Base-by-base conservation (phyloP, 495 filamentous ascomycete genomes). In the Hypoxylon fragiforme region DNA sequence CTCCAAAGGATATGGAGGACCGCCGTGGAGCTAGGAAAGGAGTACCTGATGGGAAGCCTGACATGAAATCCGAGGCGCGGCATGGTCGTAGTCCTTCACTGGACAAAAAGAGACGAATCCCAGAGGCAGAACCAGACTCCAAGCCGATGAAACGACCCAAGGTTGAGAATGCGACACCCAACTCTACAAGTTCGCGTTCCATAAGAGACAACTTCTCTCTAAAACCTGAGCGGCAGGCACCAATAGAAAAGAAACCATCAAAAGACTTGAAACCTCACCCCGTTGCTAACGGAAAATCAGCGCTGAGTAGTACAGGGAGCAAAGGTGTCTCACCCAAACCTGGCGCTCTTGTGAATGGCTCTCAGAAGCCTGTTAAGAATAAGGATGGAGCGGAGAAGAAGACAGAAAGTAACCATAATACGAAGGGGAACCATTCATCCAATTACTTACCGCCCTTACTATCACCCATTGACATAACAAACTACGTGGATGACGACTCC, bases 391-490 rank as follows among this genome's bases (percentile, higher is more conserved):
- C 68, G 1, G 72, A 73, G 1, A 72, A 67, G 44, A 76, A 68
- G 46, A 31, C 57, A n/a, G 70, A 71, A 13, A 47, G 46, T 7
- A 53, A 54, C 26, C 20, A 60, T 0, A 72, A 60, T 21, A 41
- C 70, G 5, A 52, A 57, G 44, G 32, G 50, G 49, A 37, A 9
- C 14, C 9, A 37, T 20, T 49, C 21, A 2, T 9, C 34, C 3
- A 18, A 18, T 9, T 53, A 60, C 8, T 52, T 74, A 9, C 74
- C 75, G 1, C 66, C 66, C 7, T 46, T 77, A 18, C 48, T 77
- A 28, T 76, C 75, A 5, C 70, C 72, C 3, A 67, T 78, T 5
- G 73, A 71, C 39, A 72, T 74, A 7, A 69, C 63, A 0, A 47
- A 76, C 30, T 66, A 64, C 3, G 47, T 62, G 20, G 64, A 71